Conservation (phyloP, 2,329 filamentous ascomycete species). For the Tolypocladium endophyticum region DNA sequence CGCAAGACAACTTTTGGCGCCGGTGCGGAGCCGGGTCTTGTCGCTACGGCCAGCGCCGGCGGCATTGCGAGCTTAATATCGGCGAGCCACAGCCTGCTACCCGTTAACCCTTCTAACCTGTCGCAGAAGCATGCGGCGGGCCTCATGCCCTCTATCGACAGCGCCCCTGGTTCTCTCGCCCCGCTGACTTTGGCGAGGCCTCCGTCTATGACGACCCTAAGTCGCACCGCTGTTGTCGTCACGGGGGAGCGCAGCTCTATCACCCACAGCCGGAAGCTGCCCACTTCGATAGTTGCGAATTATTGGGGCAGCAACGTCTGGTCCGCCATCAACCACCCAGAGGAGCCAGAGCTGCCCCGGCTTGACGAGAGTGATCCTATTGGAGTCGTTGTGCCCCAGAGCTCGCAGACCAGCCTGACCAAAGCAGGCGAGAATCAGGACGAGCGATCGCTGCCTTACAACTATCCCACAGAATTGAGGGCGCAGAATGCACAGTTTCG, state of each 20-base stretch:
- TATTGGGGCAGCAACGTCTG: conserved; percentile 87
- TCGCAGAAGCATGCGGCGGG: conserved; percentile 17
- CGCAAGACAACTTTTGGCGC: conserved; percentile 59
- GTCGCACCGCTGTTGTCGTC: conserved; percentile 72
- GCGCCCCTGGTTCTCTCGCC: conserved; percentile 55
- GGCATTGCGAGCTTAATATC: conserved; percentile 82
- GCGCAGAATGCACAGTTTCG: conserved; percentile 91
- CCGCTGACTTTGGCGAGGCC: conserved; percentile 75
- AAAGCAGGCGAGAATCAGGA: conserved; percentile 16
- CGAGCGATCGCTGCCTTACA: conserved; percentile 52
- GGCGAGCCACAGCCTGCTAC: conserved; percentile 69
- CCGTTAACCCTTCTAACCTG: conserved; percentile 35
- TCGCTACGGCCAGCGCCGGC: conserved; percentile 31
- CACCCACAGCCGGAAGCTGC: conserved; percentile 60
- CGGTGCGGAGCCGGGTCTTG: conserved; percentile 25
- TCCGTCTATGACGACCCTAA: conserved; percentile 75
- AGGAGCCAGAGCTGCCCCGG: conserved; percentile 19
- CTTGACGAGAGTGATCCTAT: conserved; percentile 28
- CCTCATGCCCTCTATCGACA: conserved; percentile 30
- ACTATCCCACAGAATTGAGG: conserved; percentile 73
- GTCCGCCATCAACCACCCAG: conserved; percentile 25
- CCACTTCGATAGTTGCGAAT: conserved; percentile 82
- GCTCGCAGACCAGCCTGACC: conserved; percentile 13
- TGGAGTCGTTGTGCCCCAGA: conserved; percentile 26
- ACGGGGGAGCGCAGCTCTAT: conserved; percentile 64